These are phyloP conservation scores for Ustilago tritici DNA, from an alignment of 1,284 basidiomycete species.

Conservation along the genomic window DNA sequence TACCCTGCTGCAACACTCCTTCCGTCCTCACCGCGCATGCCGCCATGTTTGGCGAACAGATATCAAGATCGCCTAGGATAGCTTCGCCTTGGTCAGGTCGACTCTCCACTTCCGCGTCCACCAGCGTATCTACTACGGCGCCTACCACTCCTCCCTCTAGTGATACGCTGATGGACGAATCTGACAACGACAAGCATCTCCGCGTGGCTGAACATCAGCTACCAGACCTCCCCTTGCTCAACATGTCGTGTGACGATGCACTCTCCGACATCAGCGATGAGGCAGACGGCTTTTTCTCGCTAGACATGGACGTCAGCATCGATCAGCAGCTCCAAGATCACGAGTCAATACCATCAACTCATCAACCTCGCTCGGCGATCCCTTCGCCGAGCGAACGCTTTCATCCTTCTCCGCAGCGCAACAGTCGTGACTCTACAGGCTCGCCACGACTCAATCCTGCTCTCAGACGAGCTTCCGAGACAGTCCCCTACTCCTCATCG, in stretches of 20 bases:
- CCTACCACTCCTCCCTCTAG: slow-evolving; percentile 33
- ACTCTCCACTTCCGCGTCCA: slow-evolving; percentile 45
- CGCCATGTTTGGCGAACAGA: slow-evolving; percentile 44
- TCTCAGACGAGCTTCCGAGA: slow-evolving; percentile 30
- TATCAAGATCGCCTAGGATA: slow-evolving; percentile 30
- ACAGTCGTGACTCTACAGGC: slow-evolving; percentile 5
- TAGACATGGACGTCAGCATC: slow-evolving; percentile 58
- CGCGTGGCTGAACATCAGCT: slow-evolving; percentile 8
- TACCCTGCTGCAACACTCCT: not conserved
- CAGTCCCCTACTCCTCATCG: slow-evolving; percentile 33
- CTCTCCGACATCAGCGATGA: slow-evolving; percentile 44
- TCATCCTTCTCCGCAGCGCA: slow-evolving; percentile 14
- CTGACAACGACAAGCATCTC: slow-evolving; percentile 6
- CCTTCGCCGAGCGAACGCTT: slow-evolving; percentile 12
- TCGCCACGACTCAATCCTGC: slow-evolving; percentile 24
- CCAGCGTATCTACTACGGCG: slow-evolving; percentile 41
- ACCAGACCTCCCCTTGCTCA: slow-evolving; percentile 39
- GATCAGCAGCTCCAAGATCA: slow-evolving; percentile 34
- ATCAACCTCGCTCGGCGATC: not conserved
- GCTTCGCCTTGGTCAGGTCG: slow-evolving; percentile 42
- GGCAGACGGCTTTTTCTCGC: slow-evolving; percentile 57
- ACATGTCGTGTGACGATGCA: slow-evolving; percentile 41
- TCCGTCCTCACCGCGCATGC: not conserved
- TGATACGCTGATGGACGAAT: not conserved
- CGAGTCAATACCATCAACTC: not conserved